Evolutionary conservation across 768 basidiomycete genomes (phyloP), one percentile per base, ranked within the genome.

Genomic region (Phylloporus rhodoxanthus): DNA sequence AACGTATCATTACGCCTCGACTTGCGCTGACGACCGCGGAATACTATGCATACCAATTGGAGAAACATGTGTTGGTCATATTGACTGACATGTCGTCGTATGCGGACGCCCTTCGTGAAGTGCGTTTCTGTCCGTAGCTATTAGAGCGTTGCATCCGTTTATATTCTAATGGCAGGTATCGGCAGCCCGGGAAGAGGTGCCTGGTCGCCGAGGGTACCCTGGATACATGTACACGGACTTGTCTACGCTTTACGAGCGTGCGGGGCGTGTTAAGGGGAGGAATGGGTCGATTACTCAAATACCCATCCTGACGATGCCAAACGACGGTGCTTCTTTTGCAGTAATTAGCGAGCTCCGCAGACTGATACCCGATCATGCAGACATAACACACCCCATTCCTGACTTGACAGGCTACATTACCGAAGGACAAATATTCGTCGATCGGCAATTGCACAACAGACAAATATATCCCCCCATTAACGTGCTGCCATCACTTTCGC

Each of bases 301-400:
- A 69, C 96, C 96, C 53, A 99, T 98, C 64, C 79, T 99, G 48
- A 98, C 96, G 52, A 99, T 99, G 96, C 96, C 96, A 21, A 99
- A 98, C 72, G 96, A 98, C 70, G 95, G 93, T 90, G 72, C 73
- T 78, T 68, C 57, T 44, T 36, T 51, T 58, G 45, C 45, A 53
- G 47, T 7, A 41, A 55, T 54, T 45, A 7, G 34, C 51, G 52
- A 48, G 53, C 39, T 58, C 53, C 45, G 63, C 37, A 44, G 40
- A 51, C 60, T 68, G 62, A 66, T 19, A 47, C 5, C 37, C 48
- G 65, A 56, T 52, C 51, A 43, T 55, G 19, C 61, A 97, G 95
- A 98, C 77, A 99, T 99, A 70, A 98, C 96, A n/a, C 96, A 99
- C 72, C 96, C 96, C 52, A 97, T 99, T 71, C 95, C 95, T 64